These are phyloP conservation scores for Pouteria campechiana DNA, from an alignment of 179 eudicot species.

Conservation along the genomic window DNA sequence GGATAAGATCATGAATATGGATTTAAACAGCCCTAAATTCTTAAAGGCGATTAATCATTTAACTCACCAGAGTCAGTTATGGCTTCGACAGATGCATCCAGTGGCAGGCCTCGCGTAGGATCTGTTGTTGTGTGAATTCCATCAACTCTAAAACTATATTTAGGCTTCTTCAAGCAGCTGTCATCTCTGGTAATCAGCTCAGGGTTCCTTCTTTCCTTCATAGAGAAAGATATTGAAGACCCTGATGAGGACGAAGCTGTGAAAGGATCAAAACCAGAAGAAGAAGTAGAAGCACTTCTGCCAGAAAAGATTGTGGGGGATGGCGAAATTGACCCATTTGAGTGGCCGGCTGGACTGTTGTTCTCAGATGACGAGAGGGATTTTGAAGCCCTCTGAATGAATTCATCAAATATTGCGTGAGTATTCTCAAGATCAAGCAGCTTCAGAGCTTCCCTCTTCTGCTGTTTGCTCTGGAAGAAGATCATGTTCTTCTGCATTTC, in stretches of 20 bases:
- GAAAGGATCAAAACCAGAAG: neutral
- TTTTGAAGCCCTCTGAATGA: conserved; percentile 75
- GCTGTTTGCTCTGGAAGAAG: conserved; percentile 52
- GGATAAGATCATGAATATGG: too few relatives aligned
- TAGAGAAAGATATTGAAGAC: too few relatives aligned
- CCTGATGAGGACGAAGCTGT: conserved; percentile 9
- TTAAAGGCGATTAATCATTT: too few relatives aligned
- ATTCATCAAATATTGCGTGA: conserved; percentile 50
- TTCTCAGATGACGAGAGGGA: conserved; percentile 18
- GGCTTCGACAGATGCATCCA: too few relatives aligned
- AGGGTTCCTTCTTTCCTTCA: conserved; percentile 23
- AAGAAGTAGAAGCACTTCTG: too few relatives aligned
- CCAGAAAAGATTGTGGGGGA: neutral
- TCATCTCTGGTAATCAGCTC: conserved; percentile 52
- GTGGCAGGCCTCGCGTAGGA: too few relatives aligned
- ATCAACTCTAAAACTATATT: conserved; percentile 28
- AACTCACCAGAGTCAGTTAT: too few relatives aligned
- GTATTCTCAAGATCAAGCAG: conserved; percentile 66
- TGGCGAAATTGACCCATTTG: conserved; percentile 5
- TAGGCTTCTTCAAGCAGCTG: conserved; percentile 46
- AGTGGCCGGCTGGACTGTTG: conserved; percentile 1
- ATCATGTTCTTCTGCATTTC: conserved; percentile 54
- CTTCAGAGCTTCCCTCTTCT: conserved; percentile 50
- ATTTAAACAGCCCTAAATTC: too few relatives aligned
- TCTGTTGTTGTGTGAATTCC: too few relatives aligned